These are phyloP conservation scores for Aureobasidium mangrovei DNA, from an alignment of 2,329 filamentous ascomycete species.

Conservation along the genomic window DNA sequence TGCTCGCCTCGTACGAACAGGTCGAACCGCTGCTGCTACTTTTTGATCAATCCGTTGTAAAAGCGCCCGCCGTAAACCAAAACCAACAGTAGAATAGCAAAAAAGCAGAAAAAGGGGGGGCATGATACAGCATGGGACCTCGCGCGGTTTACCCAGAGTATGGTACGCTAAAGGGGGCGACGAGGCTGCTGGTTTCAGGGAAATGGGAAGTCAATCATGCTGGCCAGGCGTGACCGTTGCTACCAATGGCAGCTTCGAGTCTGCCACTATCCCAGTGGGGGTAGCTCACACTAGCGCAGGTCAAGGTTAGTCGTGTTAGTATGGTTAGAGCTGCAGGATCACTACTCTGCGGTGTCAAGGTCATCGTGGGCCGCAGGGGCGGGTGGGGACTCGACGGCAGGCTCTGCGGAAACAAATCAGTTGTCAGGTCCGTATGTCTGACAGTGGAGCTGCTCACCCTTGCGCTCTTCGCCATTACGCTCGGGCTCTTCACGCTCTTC, in stretches of 20 bases:
- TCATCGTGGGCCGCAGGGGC: slow-evolving; percentile 69
- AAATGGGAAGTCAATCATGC: not conserved
- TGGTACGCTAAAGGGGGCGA: slow-evolving; percentile 8
- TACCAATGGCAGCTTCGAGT: not conserved
- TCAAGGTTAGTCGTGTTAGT: slow-evolving; percentile 1
- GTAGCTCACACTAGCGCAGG: not conserved
- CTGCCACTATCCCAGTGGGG: slow-evolving; percentile 4
- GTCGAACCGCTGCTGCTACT: slow-evolving; percentile 10
- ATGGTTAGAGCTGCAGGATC: not conserved
- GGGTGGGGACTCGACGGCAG: slow-evolving; percentile 65
- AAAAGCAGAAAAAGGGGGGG: not conserved
- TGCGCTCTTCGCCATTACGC: slow-evolving; percentile 74
- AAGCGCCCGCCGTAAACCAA: slow-evolving; percentile 6
- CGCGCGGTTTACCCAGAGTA: slow-evolving; percentile 1
- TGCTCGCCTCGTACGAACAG: slow-evolving; percentile 9
- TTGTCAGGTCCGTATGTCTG: slow-evolving; percentile 16
- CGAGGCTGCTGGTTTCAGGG: not conserved
- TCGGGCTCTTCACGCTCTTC: slow-evolving; percentile 19
- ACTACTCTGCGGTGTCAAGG: slow-evolving; percentile 82
- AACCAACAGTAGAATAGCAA: not conserved
- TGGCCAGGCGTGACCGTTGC: not conserved
- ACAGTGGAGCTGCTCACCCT: slow-evolving; percentile 49
- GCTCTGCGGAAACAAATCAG: slow-evolving; percentile 27
- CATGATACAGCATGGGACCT: slow-evolving; percentile 7
- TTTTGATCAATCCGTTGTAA: slow-evolving; percentile 9